Evolutionary conservation across 208 protist genomes (phyloP), one percentile per base, ranked within the genome.

Genomic region (Wallacemonas sp.): DNA sequence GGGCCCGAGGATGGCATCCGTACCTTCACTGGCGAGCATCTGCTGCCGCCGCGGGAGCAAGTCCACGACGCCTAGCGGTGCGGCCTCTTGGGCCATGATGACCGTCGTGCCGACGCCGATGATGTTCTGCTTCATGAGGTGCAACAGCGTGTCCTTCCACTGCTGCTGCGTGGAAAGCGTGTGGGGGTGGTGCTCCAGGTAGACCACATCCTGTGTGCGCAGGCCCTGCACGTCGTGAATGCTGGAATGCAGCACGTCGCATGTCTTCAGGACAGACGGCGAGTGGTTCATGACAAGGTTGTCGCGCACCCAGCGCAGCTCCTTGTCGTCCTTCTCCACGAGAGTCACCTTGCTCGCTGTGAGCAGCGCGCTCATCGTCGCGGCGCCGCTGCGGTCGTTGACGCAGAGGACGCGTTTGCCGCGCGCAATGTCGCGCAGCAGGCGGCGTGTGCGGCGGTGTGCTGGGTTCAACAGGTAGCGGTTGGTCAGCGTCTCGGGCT

Each of bases 281-380:
- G 72, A 68, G 73, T 96, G 91, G 67, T 93, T 94, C 38, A 70
- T 69, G n/a, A 89, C 76, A 3, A 94, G 65, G 57, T 87, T 93
- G 39, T 86, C 81, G 12, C 86, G 78, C 5, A 81, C 65, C 75
- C 82, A 89, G 16, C 91, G 75, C 25, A 82, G 25, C 22, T 78
- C 22, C 44, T 39, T 42, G 50, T 12, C 74, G 41, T 91, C 82
- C 39, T 65, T 44, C 57, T 89, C 77, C 7, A 81, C 76, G 12
- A 92, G 72, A 1, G 82, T 76, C n/a, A 96, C 88, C 55, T 79
- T 66, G 59, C 85, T 87, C 8, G 86, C 91, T 4, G 84, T 85
- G 76, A 93, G 88, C 18, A 90, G 68, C 11, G 87, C 91, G 57
- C 90, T 88, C 39, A 96, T 70, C 26, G 91, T 39, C 8, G 84